A percentile compares a stretch with the other conserved stretches of the same genome.
Conservation (phyloP, 148 eudicot genomes). For the Vaccinium corymbosum region DNA sequence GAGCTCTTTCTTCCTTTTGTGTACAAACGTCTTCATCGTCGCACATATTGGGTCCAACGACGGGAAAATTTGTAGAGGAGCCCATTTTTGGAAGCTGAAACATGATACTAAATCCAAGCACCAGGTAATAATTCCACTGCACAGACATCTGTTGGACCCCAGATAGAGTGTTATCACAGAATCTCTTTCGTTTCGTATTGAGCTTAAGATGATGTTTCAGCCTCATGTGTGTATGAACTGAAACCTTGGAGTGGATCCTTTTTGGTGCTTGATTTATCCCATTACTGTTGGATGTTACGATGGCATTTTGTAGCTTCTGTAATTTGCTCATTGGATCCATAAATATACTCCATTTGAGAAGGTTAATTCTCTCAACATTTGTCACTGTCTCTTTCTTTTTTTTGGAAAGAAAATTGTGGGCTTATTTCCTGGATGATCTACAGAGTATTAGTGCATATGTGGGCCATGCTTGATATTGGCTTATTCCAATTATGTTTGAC, state of each 20-base stretch:
- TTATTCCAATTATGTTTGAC: too few relatives aligned
- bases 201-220: background rate
- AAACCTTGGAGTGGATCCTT: slow-evolving; percentile 3
- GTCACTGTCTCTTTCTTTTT: background rate
- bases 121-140: slow-evolving; percentile 5
- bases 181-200: slow-evolving; percentile 6
- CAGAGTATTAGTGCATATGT: too few relatives aligned
- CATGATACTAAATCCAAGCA: slow-evolving; percentile 3
- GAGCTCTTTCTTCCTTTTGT: slow-evolving; percentile 15
- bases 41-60: slow-evolving; percentile 15
- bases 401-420: background rate
- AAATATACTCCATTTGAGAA: background rate
- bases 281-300: slow-evolving; percentile 6
- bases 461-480: too few relatives aligned
- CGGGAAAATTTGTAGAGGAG: slow-evolving; percentile 17
- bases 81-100: slow-evolving; percentile 25
- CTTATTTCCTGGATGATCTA: background rate
- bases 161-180: background rate
- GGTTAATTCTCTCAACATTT: background rate
- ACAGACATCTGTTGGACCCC: slow-evolving; percentile 3
- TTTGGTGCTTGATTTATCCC: slow-evolving; percentile 14
- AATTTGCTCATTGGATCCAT: slow-evolving; percentile 5
- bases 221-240: background rate
- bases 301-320: slow-evolving; percentile 9
- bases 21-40: slow-evolving; percentile 13